Base-by-base conservation (phyloP, 257 asterid species). In the Fraxinus pennsylvanica region DNA sequence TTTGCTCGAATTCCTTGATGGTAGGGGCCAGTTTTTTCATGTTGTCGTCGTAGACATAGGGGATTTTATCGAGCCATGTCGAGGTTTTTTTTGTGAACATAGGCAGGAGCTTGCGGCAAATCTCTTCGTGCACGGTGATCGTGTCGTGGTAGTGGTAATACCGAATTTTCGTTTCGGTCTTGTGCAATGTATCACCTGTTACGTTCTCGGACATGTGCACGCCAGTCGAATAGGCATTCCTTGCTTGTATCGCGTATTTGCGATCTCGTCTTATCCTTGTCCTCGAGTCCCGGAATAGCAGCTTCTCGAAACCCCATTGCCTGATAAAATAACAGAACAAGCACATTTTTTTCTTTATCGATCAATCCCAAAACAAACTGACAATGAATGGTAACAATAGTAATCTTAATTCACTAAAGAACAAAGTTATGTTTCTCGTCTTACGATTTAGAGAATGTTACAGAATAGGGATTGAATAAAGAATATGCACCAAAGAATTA, bases 191-290 rank as follows among this genome's bases (percentile, higher is more conserved):
- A 7, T 77, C 83, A 6, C 91, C 86, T 1, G 45, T 76, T 36
- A 88, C 87, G 14, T 88, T 88, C 70, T 86, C 87, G 74, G 93
- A 89, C 93, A 89, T 87, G 87, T 89, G 93, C 13, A 89, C 93
- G 1, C 93, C 93, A 0, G 93, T 81, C 0, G 93, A 91, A 73
- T 68, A 84, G 0, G 91, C 93, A 39, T 89, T 83, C 76, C 27
- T 73, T 0, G 93, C 89, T 19, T 87, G 91, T 17, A 89, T 87
- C 0, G 93, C 93, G 81, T 89, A 89, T 66, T 89, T 89, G 13
- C 93, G 87, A 33, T 89, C 93, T 65, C 93, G 67, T 69, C 93
- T 61, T 12, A 89, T 87, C 35, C 63, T 73, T 9, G 83, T 85
- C 50, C 93, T 30, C 0, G 90, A 87, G 76, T 89, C 93, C 74